Evolutionary conservation across 2,329 filamentous ascomycete genomes (phyloP).

Genomic region (Cryphonectria nitschkei): DNA sequence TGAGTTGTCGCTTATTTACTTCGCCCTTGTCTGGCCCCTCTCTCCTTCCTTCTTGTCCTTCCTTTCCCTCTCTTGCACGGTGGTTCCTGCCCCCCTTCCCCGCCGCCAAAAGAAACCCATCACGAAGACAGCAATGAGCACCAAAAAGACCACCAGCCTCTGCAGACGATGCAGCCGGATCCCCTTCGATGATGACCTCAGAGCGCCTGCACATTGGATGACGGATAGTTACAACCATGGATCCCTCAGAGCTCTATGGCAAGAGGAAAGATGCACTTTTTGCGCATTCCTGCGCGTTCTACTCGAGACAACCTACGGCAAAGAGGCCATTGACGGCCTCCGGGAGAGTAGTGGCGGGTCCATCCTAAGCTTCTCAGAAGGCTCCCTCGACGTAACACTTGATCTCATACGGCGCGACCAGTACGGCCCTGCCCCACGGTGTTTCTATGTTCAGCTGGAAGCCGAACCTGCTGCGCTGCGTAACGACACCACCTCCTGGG

Average conservation of each 20-base stretch:
- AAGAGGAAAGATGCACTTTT: neutral
- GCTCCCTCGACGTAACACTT: neutral
- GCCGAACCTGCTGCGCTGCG: neutral
- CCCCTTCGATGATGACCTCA: constrained; percentile 1
- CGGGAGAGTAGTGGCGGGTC: neutral
- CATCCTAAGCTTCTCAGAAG: neutral
- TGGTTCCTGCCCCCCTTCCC: neutral
- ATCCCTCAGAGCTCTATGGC: neutral
- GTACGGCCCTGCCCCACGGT: neutral
- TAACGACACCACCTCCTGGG: neutral
- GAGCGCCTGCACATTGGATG: neutral
- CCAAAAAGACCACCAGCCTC: neutral
- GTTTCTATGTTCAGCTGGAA: neutral
- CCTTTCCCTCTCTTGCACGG: neutral
- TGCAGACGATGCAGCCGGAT: constrained; percentile 3
- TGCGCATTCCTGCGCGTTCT: neutral
- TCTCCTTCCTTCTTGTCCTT: neutral
- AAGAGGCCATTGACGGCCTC: neutral
- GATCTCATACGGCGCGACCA: neutral
- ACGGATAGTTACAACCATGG: neutral
- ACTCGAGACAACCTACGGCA: neutral
- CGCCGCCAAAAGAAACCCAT: neutral
- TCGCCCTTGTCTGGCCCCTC: neutral
- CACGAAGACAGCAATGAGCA: neutral
- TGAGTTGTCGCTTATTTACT: neutral